A percentile compares a stretch with the other conserved stretches of the same genome.
Evolutionary conservation across 2,329 filamentous ascomycete species (phyloP).

Genomic region (Pestalotiopsis sp.): DNA sequence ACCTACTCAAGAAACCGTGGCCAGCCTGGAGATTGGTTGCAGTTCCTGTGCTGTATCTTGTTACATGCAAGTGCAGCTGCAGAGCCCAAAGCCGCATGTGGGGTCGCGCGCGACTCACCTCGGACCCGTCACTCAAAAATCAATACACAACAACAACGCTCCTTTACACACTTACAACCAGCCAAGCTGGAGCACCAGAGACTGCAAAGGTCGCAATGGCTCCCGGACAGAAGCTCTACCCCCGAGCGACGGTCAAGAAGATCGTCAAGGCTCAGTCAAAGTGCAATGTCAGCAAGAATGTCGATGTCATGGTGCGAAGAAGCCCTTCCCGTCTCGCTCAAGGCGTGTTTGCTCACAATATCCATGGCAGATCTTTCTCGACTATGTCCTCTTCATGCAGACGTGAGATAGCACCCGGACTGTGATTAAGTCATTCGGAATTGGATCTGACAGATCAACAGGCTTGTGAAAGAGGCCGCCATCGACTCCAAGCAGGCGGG

Average conservation of each 20-base stretch:
- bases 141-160: background rate
- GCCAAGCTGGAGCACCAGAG: background rate
- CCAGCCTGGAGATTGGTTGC: too few species aligned
- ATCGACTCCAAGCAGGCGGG: slow-evolving; percentile 76
- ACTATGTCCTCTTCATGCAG: slow-evolving; percentile 83
- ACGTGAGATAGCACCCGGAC: slow-evolving; percentile 42
- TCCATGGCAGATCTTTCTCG: slow-evolving; percentile 70
- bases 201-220: slow-evolving; percentile 48
- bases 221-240: slow-evolving; percentile 75
- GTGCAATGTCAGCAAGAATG: slow-evolving; percentile 79
- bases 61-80: too few species aligned
- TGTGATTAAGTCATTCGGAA: too few species aligned
- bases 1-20: too few species aligned
- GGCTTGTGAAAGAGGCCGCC: slow-evolving; percentile 77
- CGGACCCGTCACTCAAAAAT: background rate
- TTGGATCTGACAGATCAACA: slow-evolving; percentile 34
- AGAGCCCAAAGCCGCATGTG: too few species aligned
- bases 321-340: slow-evolving; percentile 22
- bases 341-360: slow-evolving; percentile 26
- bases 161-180: background rate
- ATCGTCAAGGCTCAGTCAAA: slow-evolving; percentile 89
- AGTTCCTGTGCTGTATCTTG: too few species aligned
- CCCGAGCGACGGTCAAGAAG: slow-evolving; percentile 82
- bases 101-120: too few species aligned
- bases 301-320: slow-evolving; percentile 73